phyloP scores from a whole-genome alignment of 2,329 filamentous ascomycete species.

The Dactylonectria macrodidyma region DNA sequence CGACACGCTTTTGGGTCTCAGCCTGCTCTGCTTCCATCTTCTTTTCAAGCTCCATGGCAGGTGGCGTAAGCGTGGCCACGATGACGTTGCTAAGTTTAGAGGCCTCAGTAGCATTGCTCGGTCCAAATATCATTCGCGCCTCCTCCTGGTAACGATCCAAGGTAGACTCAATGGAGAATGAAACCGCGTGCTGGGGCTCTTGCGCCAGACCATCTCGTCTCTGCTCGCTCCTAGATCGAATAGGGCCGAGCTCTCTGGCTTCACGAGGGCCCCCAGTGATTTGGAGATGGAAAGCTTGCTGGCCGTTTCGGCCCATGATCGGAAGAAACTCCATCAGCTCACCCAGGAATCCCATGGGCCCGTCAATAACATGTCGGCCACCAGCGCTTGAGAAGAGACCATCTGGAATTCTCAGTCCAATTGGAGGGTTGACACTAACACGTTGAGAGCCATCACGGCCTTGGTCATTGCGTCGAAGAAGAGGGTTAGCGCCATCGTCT shows the following conservation, averaged over 20 bases:
- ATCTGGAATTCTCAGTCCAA: slow-evolving; percentile 67
- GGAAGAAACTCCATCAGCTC: slow-evolving; percentile 71
- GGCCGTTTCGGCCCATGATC: slow-evolving; percentile 60
- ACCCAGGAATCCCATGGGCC: slow-evolving; percentile 69
- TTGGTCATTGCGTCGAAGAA: slow-evolving; percentile 77
- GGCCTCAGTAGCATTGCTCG: slow-evolving; percentile 74
- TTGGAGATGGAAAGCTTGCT: slow-evolving; percentile 72
- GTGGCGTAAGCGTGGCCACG: slow-evolving; percentile 82
- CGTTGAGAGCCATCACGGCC: slow-evolving; percentile 64
- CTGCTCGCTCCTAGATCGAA: slow-evolving; percentile 61
- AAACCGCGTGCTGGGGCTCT: slow-evolving; percentile 81
- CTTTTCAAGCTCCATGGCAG: slow-evolving; percentile 86
- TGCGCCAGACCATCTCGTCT: slow-evolving; percentile 64
- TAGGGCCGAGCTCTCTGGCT: slow-evolving; percentile 63
- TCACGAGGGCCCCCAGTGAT: slow-evolving; percentile 67
- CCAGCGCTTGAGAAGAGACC: slow-evolving; percentile 57
- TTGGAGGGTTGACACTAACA: slow-evolving; percentile 63
- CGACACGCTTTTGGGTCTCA: slow-evolving; percentile 62
- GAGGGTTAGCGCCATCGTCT: slow-evolving; percentile 89
- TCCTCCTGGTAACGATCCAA: slow-evolving; percentile 90
- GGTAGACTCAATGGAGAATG: slow-evolving; percentile 82
- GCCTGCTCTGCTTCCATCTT: slow-evolving; percentile 75
- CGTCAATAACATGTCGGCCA: slow-evolving; percentile 58
- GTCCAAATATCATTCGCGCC: slow-evolving; percentile 86
- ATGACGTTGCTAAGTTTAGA: slow-evolving; percentile 78